These are phyloP conservation scores for Dictyostelium capitatum DNA, from an alignment of 78 protist genomes.

Conservation along the genomic window DNA sequence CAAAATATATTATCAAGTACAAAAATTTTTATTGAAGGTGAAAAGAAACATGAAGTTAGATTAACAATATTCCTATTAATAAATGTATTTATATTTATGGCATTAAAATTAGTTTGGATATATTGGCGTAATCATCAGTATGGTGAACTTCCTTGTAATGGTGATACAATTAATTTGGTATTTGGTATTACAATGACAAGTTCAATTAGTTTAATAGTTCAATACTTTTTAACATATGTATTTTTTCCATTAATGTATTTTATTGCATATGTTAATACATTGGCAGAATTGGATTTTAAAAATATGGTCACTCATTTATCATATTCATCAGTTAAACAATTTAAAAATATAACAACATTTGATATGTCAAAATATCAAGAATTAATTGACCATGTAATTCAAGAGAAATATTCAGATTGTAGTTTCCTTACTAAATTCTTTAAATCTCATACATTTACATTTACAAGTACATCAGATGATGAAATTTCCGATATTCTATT, in stretches of 20 bases:
- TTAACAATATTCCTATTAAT: neutral
- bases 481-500: slow-evolving; percentile 17
- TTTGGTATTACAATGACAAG: neutral
- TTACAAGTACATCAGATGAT: neutral
- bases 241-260: slow-evolving; percentile 11
- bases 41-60: slow-evolving; percentile 3
- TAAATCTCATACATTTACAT: neutral
- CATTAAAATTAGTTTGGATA: neutral
- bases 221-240: neutral
- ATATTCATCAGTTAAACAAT: slow-evolving; percentile 3
- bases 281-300: slow-evolving; percentile 16
- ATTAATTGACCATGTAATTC: neutral
- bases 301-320: slow-evolving; percentile 1
- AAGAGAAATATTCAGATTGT: neutral
- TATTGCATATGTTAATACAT: neutral
- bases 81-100: neutral
- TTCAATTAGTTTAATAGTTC: slow-evolving; percentile 2
- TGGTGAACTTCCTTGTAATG: neutral
- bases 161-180: neutral
- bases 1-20: slow-evolving; percentile 8
- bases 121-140: neutral
- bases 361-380: neutral
- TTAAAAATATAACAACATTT: neutral
- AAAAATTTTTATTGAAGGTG: slow-evolving; percentile 2
- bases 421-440: neutral